Percentiles rank a stretch among this genome's conserved stretches.
Evolutionary conservation across 371 early-diverging fungal genomes (phyloP).

Genomic region (Globomyces sp.): DNA sequence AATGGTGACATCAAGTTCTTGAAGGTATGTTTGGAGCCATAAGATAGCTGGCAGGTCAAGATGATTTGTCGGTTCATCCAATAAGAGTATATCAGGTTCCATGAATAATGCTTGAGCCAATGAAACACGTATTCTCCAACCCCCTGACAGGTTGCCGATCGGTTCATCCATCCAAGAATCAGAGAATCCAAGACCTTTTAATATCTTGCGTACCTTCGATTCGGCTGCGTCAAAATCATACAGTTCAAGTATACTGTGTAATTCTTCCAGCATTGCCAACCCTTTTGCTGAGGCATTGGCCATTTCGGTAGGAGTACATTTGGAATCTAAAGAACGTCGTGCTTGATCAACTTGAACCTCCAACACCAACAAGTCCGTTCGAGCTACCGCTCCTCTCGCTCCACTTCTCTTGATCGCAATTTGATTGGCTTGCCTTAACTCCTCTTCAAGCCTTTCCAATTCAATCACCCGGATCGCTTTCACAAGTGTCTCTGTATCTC

Average conservation of each 20-base stretch:
- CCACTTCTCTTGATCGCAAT: slow-evolving; percentile 75
- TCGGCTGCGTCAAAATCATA: slow-evolving; percentile 45
- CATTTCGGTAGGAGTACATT: background rate
- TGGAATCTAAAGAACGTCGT: background rate
- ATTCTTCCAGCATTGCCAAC: slow-evolving; percentile 2
- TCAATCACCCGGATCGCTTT: slow-evolving; percentile 20
- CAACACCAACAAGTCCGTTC: slow-evolving; percentile 6
- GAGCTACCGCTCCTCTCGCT: slow-evolving; percentile 70
- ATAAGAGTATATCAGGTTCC: slow-evolving; percentile 73
- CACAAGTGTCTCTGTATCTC: slow-evolving; percentile 14
- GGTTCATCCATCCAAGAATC: slow-evolving; percentile 33
- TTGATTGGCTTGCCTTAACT: slow-evolving; percentile 54
- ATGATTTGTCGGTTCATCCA: slow-evolving; percentile 89
- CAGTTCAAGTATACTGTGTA: slow-evolving; percentile 34
- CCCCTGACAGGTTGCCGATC: slow-evolving; percentile 67
- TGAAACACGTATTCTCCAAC: slow-evolving; percentile 86
- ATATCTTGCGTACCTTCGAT: slow-evolving; percentile 59
- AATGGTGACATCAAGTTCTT: slow-evolving; percentile 52
- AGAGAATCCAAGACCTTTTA: slow-evolving; percentile 49
- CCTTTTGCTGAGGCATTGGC: background rate
- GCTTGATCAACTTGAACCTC: slow-evolving; percentile 7
- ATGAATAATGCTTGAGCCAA: slow-evolving; percentile 78
- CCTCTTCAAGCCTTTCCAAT: slow-evolving; percentile 35
- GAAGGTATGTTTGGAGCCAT: slow-evolving; percentile 74
- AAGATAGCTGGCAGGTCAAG: slow-evolving; percentile 76